Evolutionary conservation across 2,329 filamentous ascomycete species (phyloP).

Genomic region (Pseudogymnoascus sp.): DNA sequence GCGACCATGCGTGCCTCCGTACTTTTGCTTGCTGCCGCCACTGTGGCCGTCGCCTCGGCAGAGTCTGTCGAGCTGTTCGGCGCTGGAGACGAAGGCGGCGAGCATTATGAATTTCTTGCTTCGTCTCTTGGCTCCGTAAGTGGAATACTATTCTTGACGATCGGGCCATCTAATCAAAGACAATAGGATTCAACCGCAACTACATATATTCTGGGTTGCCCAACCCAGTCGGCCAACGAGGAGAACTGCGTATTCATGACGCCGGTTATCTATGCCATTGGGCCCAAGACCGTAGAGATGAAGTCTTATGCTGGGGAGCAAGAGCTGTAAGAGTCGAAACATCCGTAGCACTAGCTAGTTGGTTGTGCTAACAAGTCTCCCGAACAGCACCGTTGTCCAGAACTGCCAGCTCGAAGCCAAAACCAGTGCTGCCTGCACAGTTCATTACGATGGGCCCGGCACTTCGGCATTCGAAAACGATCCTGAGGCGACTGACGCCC

Average conservation of each 20-base stretch:
- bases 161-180: background rate
- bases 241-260: background rate
- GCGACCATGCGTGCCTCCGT: slow-evolving; percentile 3
- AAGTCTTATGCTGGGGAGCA: background rate
- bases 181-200: background rate
- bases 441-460: background rate
- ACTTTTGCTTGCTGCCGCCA: background rate
- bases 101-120: background rate
- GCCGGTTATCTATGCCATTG: background rate
- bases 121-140: background rate
- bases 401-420: background rate
- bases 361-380: background rate
- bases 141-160: background rate
- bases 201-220: background rate
- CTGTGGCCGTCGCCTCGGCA: background rate
- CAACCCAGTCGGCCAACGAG: background rate
- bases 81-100: background rate
- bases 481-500: background rate
- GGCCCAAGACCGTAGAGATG: background rate
- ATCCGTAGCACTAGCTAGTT: background rate
- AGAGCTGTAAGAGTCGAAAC: slow-evolving; percentile 4
- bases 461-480: background rate
- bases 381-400: background rate
- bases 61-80: background rate
- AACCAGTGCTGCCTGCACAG: background rate